Conservation (phyloP, 2,329 filamentous ascomycete species). For the Cytospora mali region DNA sequence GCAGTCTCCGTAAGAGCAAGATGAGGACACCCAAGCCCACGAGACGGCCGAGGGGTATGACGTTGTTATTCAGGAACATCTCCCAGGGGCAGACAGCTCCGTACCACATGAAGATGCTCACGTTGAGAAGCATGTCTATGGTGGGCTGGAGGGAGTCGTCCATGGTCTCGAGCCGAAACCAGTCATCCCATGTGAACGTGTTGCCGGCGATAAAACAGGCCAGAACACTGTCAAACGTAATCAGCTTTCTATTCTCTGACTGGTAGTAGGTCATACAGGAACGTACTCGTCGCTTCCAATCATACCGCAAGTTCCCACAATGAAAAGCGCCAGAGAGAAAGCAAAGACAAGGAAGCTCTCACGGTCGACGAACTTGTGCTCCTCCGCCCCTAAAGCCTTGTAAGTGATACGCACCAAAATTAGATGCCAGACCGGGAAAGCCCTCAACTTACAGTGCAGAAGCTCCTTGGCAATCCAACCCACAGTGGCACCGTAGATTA, state of each 20-base stretch:
- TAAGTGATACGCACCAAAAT: constrained; percentile 1
- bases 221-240: constrained; percentile 54
- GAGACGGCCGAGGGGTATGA: constrained; percentile 75
- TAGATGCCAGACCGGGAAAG: not conserved
- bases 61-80: constrained; percentile 64
- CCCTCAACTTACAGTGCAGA: constrained; percentile 61
- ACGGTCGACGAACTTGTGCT: constrained; percentile 78
- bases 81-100: constrained; percentile 84
- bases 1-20: constrained; percentile 75
- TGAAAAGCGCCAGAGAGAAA: constrained; percentile 82
- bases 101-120: constrained; percentile 88
- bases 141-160: constrained; percentile 94
- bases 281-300: constrained; percentile 77
- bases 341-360: constrained; percentile 89
- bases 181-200: constrained; percentile 89
- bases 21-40: constrained; percentile 75
- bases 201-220: constrained; percentile 94
- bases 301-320: constrained; percentile 83
- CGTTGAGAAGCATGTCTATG: constrained; percentile 91
- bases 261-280: not conserved
- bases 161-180: constrained; percentile 85
- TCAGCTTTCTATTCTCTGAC: not conserved
- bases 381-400: constrained; percentile 58
- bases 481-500: constrained; percentile 74
- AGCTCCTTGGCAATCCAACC: constrained; percentile 82